These are phyloP conservation scores for Reutealis trisperma DNA, from an alignment of 345 rosid species.

Conservation along the genomic window DNA sequence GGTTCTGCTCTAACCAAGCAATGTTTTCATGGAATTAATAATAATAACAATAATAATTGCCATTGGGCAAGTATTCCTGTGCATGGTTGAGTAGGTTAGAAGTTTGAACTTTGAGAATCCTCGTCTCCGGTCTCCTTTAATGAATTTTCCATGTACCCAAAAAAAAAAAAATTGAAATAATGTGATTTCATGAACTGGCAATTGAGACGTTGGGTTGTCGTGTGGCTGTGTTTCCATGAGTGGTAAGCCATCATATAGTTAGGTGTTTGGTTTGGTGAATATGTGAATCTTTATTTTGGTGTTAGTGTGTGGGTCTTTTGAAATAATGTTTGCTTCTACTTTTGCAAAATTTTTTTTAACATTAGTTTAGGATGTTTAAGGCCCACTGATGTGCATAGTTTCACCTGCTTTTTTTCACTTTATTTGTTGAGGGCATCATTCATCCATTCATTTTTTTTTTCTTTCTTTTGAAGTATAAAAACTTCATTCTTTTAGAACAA, in stretches of 20 bases:
- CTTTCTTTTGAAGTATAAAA: no score
- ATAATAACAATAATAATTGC: no score
- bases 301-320: constrained; percentile 11
- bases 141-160: no score
- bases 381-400: background rate
- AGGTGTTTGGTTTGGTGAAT: background rate
- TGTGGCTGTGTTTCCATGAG: background rate
- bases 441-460: no score
- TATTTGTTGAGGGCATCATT: background rate
- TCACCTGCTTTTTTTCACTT: background rate
- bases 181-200: background rate
- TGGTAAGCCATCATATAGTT: constrained; percentile 16
- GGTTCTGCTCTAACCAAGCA: no score
- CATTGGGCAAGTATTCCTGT: no score
- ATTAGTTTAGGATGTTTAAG: constrained; percentile 1
- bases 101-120: no score
- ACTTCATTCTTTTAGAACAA: no score
- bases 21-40: no score
- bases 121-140: no score
- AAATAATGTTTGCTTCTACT: background rate
- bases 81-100: no score
- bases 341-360: background rate
- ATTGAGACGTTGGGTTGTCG: constrained; percentile 23
- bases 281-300: background rate
- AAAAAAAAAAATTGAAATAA: background rate